A percentile compares a stretch with the other conserved stretches of the same genome.
Evolutionary conservation across 495 filamentous ascomycete genomes (phyloP).

Genomic region (Aspergillus biplanus): DNA sequence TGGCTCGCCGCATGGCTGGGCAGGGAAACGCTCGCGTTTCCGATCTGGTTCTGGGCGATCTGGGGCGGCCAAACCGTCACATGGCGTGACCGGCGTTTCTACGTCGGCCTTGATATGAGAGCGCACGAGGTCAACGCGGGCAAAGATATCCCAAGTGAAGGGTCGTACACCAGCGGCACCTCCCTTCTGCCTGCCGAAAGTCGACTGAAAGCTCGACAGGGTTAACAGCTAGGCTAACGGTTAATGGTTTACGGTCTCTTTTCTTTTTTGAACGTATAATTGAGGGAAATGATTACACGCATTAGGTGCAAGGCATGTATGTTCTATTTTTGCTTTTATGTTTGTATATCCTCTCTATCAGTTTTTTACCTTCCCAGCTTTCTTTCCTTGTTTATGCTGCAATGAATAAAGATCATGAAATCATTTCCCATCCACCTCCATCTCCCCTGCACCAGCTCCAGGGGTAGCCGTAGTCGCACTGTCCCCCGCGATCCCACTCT

Average conservation of each 20-base stretch:
- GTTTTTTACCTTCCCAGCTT: not conserved
- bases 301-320: no score
- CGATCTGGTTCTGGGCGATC: constrained; percentile 86
- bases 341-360: constrained; percentile 1
- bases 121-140: constrained; percentile 56
- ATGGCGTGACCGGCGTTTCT: constrained; percentile 84
- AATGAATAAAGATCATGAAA: constrained; percentile 6
- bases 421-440: constrained; percentile 22
- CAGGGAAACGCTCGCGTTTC: constrained; percentile 77
- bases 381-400: not conserved
- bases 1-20: constrained; percentile 88
- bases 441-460: not conserved
- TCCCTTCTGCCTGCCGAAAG: constrained; percentile 4
- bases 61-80: constrained; percentile 79
- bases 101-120: constrained; percentile 80
- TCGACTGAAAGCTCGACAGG: constrained; percentile 31
- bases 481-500: constrained; percentile 33
- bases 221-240: constrained; percentile 21
- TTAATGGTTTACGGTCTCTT: no score
- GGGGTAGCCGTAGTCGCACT: not conserved
- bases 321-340: constrained; percentile 4
- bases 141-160: constrained; percentile 14
- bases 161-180: constrained; percentile 21
- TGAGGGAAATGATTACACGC: no score
- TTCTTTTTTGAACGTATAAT: no score